A percentile compares a stretch with the other conserved stretches of the same genome.
Evolutionary conservation across 2,329 filamentous ascomycete genomes (phyloP).

Genomic region (Colletotrichum truncatum): DNA sequence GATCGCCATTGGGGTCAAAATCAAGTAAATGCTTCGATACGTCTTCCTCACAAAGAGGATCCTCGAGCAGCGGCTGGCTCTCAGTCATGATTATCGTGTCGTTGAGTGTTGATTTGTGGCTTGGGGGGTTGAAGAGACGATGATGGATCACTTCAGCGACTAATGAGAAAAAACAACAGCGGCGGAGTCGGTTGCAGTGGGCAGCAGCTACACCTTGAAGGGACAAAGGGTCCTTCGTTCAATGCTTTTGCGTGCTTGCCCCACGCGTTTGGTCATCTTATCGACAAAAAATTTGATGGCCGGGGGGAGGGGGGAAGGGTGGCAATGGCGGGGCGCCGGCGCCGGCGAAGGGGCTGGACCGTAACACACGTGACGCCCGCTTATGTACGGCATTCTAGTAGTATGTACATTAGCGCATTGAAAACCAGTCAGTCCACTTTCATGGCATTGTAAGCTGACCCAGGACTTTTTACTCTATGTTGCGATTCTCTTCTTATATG

Average conservation of each 20-base stretch:
- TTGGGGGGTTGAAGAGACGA: neutral
- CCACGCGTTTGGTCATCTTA: slow-evolving; percentile 14
- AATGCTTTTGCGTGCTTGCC: slow-evolving; percentile 24
- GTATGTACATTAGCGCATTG: neutral
- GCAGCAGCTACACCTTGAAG: neutral
- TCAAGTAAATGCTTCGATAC: slow-evolving; percentile 26
- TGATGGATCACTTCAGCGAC: neutral
- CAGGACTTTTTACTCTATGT: too few species aligned
- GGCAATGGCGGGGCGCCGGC: slow-evolving; percentile 13
- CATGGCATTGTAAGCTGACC: too few species aligned
- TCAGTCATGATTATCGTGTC: neutral
- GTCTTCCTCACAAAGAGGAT: slow-evolving; percentile 22
- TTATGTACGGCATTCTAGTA: neutral
- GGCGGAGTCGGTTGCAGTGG: neutral
- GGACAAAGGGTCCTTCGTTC: neutral
- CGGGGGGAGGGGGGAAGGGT: neutral
- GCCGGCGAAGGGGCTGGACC: neutral
- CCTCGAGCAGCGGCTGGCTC: slow-evolving; percentile 22
- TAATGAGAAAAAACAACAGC: neutral
- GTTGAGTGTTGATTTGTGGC: neutral
- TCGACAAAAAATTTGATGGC: slow-evolving; percentile 5
- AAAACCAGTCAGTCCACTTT: too few species aligned
- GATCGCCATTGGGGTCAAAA: slow-evolving; percentile 32
- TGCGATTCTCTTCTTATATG: too few species aligned
- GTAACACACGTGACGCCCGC: neutral